Conservation (phyloP, 768 basidiomycete species). For the Tylopilus balloui region DNA sequence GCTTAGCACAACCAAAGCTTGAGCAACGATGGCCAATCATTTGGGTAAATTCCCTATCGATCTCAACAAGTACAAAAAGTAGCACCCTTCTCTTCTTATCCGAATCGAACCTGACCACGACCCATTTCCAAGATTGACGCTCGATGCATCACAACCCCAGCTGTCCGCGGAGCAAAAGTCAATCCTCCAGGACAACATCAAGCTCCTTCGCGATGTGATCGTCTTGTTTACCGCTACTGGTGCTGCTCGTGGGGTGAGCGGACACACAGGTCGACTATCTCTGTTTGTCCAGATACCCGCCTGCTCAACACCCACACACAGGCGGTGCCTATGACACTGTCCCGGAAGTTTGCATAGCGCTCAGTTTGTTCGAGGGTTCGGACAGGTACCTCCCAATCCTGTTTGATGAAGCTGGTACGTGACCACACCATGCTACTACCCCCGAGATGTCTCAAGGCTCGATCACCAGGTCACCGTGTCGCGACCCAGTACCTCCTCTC, state of each 20-base stretch:
- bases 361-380: constrained; percentile 62
- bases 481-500: constrained; percentile 86
- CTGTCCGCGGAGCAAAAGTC: constrained; percentile 61
- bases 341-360: constrained; percentile 78
- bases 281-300: neutral
- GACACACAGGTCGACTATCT: constrained; percentile 61
- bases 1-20: too few species aligned
- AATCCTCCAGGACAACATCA: constrained; percentile 63
- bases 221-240: constrained; percentile 85
- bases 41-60: constrained; percentile 66
- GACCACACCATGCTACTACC: neutral
- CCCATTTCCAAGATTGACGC: constrained; percentile 49
- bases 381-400: constrained; percentile 64
- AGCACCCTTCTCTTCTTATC: constrained; percentile 10
- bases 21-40: constrained; percentile 41
- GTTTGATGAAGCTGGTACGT: constrained; percentile 78
- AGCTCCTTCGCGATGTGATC: constrained; percentile 79
- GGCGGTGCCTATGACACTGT: constrained; percentile 74
- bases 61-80: constrained; percentile 75
- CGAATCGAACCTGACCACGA: neutral
- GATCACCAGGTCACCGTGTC: constrained; percentile 69
- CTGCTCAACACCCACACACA: constrained; percentile 8
- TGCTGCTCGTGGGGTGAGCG: constrained; percentile 80
- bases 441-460: neutral
- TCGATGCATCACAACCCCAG: constrained; percentile 65